Conservation (phyloP, 2,329 filamentous ascomycete genomes). For the Rhexocercosporidium sp. region DNA sequence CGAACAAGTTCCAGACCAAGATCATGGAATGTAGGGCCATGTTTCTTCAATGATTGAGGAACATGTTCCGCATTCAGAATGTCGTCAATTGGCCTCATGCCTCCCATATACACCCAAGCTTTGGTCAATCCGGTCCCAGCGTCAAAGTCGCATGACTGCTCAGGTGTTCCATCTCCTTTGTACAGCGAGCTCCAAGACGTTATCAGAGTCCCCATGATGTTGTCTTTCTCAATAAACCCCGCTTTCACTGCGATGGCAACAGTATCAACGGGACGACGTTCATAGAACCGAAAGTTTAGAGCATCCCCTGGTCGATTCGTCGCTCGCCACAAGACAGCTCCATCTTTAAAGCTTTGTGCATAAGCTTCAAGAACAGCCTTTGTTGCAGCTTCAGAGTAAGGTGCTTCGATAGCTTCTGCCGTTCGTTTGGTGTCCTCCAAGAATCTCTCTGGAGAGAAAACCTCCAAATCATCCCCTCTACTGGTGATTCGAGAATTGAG, state of each 20-base stretch:
- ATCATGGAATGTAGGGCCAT: background rate
- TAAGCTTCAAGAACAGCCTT: background rate
- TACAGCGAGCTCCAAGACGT: constrained; percentile 2
- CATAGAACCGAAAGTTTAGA: background rate
- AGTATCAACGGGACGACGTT: background rate
- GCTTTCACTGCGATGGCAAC: background rate
- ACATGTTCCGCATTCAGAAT: constrained; percentile 6
- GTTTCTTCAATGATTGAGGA: background rate
- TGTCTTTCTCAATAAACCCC: background rate
- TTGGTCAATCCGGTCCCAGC: background rate
- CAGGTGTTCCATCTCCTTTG: background rate
- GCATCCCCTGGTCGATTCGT: constrained; percentile 6
- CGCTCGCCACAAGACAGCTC: background rate
- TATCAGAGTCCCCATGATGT: background rate
- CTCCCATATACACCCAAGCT: background rate
- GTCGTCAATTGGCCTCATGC: constrained; percentile 3
- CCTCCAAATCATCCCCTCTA: background rate
- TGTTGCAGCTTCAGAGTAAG: background rate
- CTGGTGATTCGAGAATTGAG: background rate
- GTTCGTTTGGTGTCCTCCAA: background rate
- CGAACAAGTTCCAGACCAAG: constrained; percentile 8
- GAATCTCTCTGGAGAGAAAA: background rate
- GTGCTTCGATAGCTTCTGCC: background rate
- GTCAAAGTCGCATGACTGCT: background rate
- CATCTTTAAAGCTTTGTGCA: constrained; percentile 5